Evolutionary conservation across 495 filamentous ascomycete genomes (phyloP).

Genomic region (Podospora tetraspora): DNA sequence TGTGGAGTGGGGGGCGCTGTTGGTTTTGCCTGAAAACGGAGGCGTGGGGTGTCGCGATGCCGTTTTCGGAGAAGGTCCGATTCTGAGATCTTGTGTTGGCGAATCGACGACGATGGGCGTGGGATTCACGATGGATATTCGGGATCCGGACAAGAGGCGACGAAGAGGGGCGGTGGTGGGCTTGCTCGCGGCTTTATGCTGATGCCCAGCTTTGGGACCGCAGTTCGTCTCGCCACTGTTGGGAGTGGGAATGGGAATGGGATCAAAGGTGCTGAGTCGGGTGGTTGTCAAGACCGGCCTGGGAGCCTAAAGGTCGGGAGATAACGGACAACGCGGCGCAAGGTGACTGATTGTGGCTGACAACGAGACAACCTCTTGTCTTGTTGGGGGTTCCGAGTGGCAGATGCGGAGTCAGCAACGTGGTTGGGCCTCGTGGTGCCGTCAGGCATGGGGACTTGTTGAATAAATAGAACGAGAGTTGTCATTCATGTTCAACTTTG

Average conservation of each 20-base stretch:
- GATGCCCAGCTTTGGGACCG: background rate
- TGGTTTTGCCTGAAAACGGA: constrained; percentile 7
- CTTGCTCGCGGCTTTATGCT: background rate
- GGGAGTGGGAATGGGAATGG: background rate
- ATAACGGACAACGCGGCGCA: constrained; percentile 2
- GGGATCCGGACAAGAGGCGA: background rate
- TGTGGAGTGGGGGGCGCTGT: background rate
- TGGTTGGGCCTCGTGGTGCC: background rate
- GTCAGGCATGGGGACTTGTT: background rate
- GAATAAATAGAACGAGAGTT: constrained; percentile 11
- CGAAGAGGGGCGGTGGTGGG: background rate
- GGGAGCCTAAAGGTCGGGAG: background rate
- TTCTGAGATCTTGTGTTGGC: background rate
- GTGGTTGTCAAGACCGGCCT: background rate
- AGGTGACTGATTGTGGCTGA: background rate
- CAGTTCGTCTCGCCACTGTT: background rate
- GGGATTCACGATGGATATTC: background rate
- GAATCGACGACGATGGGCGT: background rate
- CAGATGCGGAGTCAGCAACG: constrained; percentile 3
- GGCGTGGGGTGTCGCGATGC: constrained; percentile 9
- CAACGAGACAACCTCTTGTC: background rate
- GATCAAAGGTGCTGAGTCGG: background rate
- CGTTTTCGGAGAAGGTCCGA: constrained; percentile 6
- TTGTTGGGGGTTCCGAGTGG: background rate
- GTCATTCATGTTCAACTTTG: background rate